phyloP scores from a whole-genome alignment of 495 filamentous ascomycete species.

The Penicillium bialowiezense region DNA sequence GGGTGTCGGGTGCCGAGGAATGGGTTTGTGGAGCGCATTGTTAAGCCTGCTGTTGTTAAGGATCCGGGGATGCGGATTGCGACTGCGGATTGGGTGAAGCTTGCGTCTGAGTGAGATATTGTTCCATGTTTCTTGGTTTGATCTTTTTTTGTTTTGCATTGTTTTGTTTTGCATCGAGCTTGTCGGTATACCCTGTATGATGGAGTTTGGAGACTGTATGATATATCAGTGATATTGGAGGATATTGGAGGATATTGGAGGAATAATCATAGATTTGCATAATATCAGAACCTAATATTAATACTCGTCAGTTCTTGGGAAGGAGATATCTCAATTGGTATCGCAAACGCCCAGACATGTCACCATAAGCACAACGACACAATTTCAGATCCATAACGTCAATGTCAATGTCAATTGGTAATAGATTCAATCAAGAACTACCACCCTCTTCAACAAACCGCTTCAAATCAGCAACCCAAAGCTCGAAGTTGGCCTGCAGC shows the following conservation, averaged over 20 bases:
- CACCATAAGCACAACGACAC: no score
- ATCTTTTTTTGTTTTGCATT: slow-evolving; percentile 4
- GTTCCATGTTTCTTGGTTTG: not conserved
- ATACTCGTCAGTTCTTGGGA: not conserved
- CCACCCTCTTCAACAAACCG: slow-evolving; percentile 23
- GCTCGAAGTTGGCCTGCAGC: slow-evolving; percentile 35
- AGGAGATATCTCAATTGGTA: no score
- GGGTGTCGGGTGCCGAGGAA: slow-evolving; percentile 41
- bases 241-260: not conserved
- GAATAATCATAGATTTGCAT: not conserved
- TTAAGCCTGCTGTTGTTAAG: slow-evolving; percentile 42
- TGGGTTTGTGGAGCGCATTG: slow-evolving; percentile 42
- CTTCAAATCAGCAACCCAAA: slow-evolving; percentile 42
- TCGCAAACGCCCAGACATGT: no score
- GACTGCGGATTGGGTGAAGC: slow-evolving; percentile 34
- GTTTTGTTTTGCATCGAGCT: slow-evolving; percentile 9
- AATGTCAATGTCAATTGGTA: not conserved
- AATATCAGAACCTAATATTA: not conserved
- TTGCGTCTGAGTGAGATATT: slow-evolving; percentile 10
- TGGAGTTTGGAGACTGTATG: slow-evolving; percentile 7
- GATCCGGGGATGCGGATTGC: slow-evolving; percentile 35
- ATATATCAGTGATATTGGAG: slow-evolving; percentile 2
- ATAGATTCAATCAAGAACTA: not conserved
- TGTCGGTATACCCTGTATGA: slow-evolving; percentile 18
- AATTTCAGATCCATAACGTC: not conserved